phyloP scores from a whole-genome alignment of 257 asterid species.

The Fraxinus pennsylvanica region DNA sequence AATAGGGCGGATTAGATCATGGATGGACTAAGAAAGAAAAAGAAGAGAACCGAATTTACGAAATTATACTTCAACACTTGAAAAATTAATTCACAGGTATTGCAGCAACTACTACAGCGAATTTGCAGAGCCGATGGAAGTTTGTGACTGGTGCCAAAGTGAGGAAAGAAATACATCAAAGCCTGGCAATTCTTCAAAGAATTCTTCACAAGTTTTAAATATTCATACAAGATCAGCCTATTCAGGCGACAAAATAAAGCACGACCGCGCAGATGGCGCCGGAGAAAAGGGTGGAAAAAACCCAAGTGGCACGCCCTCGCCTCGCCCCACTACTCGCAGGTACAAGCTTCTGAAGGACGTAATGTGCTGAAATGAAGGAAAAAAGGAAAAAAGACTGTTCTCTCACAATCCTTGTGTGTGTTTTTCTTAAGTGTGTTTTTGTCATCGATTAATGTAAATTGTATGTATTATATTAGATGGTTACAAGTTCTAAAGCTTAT shows the following conservation, averaged over 20 bases:
- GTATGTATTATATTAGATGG: not conserved
- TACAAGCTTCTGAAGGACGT: conserved; percentile 98
- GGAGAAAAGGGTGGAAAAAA: conserved; percentile 55
- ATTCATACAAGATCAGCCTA: conserved; percentile 46
- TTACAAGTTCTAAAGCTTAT: conserved; percentile 2
- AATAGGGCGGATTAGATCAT: not conserved
- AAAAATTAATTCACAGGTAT: conserved; percentile 44
- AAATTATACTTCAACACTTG: not conserved
- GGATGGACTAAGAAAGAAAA: not conserved
- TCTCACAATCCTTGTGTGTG: not conserved
- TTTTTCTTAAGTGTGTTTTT: not conserved
- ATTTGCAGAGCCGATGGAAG: conserved; percentile 51
- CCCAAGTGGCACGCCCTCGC: conserved; percentile 51
- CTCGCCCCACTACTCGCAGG: conserved; percentile 74
- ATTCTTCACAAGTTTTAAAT: conserved; percentile 33
- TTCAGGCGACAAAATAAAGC: conserved; percentile 73
- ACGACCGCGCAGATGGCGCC: conserved; percentile 46
- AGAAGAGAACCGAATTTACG: not conserved
- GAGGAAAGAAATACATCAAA: conserved; percentile 46
- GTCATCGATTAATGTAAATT: not conserved
- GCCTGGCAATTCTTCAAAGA: conserved; percentile 34
- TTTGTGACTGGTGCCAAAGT: conserved; percentile 91
- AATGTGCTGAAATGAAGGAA: conserved; percentile 56
- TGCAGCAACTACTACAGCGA: conserved; percentile 91
- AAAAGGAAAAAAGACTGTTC: not conserved